Conservation (phyloP, 257 asterid species). For the Anisodus acutangulus region DNA sequence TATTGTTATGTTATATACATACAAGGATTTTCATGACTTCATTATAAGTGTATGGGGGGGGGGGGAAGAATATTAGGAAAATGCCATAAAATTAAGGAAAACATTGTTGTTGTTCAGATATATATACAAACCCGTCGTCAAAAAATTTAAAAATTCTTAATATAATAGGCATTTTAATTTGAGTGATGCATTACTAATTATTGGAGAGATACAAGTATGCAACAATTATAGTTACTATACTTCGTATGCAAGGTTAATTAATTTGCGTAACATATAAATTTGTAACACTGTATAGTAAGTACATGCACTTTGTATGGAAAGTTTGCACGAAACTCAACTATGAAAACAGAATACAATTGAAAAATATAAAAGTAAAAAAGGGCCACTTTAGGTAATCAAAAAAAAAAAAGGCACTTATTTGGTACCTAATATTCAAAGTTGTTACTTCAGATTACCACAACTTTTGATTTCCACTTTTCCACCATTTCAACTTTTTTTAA, state of each 20-base stretch:
- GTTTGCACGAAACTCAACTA: neutral
- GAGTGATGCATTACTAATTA: neutral
- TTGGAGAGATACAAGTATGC: neutral
- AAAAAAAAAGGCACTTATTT: neutral
- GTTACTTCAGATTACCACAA: too few species aligned
- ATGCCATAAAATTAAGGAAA: neutral
- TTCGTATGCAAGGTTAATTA: neutral
- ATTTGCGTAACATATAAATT: neutral
- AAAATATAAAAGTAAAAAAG: neutral
- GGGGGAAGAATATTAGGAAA: neutral
- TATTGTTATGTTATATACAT: too few species aligned
- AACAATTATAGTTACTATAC: neutral
- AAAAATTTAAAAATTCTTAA: neutral
- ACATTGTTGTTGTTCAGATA: neutral
- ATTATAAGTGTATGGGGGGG: too few species aligned
- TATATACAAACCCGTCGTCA: neutral
- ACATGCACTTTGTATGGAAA: conserved; percentile 1
- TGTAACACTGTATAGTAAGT: neutral
- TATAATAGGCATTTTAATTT: neutral
- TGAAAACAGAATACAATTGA: neutral
- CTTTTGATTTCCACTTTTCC: too few species aligned
- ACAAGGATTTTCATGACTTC: too few species aligned
- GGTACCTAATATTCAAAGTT: conserved; percentile 13
- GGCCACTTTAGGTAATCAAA: neutral
- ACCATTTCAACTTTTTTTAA: too few species aligned